A percentile compares a stretch with the other conserved stretches of the same genome.
Conservation (phyloP, 176 grass and related monocot genomes). For the Chrysopogon serrulatus region DNA sequence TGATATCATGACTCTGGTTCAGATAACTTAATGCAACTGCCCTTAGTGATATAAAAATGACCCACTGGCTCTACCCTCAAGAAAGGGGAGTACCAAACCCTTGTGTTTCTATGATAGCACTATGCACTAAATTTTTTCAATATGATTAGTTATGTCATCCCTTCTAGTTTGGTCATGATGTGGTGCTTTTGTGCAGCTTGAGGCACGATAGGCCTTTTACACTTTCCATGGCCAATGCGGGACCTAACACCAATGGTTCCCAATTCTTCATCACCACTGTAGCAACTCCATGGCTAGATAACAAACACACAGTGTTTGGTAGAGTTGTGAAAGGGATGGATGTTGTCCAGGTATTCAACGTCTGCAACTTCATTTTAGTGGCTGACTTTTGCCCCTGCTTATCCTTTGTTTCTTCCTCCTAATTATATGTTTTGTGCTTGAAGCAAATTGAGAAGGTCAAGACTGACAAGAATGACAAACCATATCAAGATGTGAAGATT, state of each 20-base stretch:
- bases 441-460: constrained; percentile 96
- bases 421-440: constrained; percentile 27
- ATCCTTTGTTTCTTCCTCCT: neutral
- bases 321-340: constrained; percentile 99
- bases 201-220: constrained; percentile 98
- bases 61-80: neutral
- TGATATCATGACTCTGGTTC: neutral
- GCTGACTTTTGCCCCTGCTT: neutral
- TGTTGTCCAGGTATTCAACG: constrained; percentile 79
- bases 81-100: neutral
- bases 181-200: constrained; percentile 58
- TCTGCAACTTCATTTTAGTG: constrained; percentile 3
- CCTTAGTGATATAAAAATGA: too few relatives aligned
- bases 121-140: neutral
- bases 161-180: neutral
- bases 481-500: constrained; percentile 98
- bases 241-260: constrained; percentile 94
- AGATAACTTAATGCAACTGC: too few relatives aligned
- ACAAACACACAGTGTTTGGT: constrained; percentile 97
- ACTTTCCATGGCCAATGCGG: constrained; percentile 98
- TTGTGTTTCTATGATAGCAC: neutral
- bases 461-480: constrained; percentile 93
- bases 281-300: constrained; percentile 97
- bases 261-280: constrained; percentile 99
- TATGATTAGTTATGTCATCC: neutral